Evolutionary conservation across 73 alveolate species (phyloP), one percentile per base, ranked within the genome.

Genomic region (Blepharisma japonicum): DNA sequence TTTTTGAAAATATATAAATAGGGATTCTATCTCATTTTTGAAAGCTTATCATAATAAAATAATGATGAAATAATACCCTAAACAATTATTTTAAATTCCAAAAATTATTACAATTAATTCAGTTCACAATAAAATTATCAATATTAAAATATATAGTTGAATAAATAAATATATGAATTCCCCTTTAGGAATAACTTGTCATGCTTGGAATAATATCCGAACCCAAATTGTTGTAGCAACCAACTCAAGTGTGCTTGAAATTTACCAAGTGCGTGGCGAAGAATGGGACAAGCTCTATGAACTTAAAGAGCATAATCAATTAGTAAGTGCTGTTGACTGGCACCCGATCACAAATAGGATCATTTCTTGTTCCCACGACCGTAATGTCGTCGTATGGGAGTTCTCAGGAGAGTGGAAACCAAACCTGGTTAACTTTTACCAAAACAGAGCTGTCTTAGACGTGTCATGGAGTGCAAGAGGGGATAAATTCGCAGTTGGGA

Each of bases 321-420:
- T 70, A 18, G 88, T 84, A n/a, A 55, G 88, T 45, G 71, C 83
- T 20, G 67, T 87, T 18, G 94, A 87, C 54, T 87, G 94, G 94
- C 89, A 87, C 77, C 84, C 85, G 11, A 49, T 8, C 5, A 83
- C 87, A 45, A 78, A 78, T 46, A 54, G 51, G 6, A 50, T 87
- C n/a, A 27, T 87, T 25, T 56, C 83, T 6, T 68, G 86, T 42
- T 51, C 86, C 5, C 71, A 82, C 50, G 94, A 87, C 54, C 38
- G 94, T 66, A 86, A 87, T 45, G 89, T 78, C 0, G 78, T 82
- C 20, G 94, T 87, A 1, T 87, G 94, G 94, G 83, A 82, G 55
- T 80, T 50, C 27, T 39, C 47, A 25, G 23, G 54, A 11, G 67
- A 68, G 38, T 78, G 68, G 55, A 68, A 55, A 55, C 91, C 94